phyloP scores from a whole-genome alignment of 768 basidiomycete genomes.

The Butyriboletus loyo region DNA sequence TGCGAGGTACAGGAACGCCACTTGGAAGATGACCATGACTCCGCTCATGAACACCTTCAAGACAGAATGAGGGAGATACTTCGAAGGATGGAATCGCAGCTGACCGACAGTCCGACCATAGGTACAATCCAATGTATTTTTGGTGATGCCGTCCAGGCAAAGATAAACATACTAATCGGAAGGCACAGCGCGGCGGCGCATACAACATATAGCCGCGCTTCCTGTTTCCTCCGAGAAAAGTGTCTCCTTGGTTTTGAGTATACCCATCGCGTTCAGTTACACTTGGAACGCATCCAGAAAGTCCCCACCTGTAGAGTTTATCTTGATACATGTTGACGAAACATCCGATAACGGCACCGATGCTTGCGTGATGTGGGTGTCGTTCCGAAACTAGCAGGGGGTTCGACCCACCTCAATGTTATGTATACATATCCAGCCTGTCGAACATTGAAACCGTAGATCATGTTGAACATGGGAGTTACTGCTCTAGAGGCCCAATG shows the following conservation, averaged over 20 bases:
- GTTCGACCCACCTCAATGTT: slow-evolving; percentile 43
- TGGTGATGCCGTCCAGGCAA: slow-evolving; percentile 62
- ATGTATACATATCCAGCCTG: slow-evolving; percentile 57
- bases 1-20: slow-evolving; percentile 46
- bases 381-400: neutral
- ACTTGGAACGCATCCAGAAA: neutral
- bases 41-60: slow-evolving; percentile 40
- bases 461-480: slow-evolving; percentile 47
- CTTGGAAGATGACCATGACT: slow-evolving; percentile 42
- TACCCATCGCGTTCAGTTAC: slow-evolving; percentile 14
- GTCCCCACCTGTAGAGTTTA: slow-evolving; percentile 41
- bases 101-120: slow-evolving; percentile 20
- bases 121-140: slow-evolving; percentile 58
- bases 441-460: slow-evolving; percentile 62
- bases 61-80: neutral
- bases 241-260: slow-evolving; percentile 24
- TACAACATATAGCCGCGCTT: slow-evolving; percentile 58
- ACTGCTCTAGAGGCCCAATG: slow-evolving; percentile 41
- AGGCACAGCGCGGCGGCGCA: slow-evolving; percentile 53
- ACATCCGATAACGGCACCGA: slow-evolving; percentile 50
- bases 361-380: slow-evolving; percentile 32
- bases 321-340: slow-evolving; percentile 46
- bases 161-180: slow-evolving; percentile 63
- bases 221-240: slow-evolving; percentile 34
- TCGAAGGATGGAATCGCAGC: neutral